A percentile compares a stretch with the other conserved stretches of the same genome.
Conservation (phyloP, 2,329 filamentous ascomycete genomes). For the Scolecobasidium constrictum region DNA sequence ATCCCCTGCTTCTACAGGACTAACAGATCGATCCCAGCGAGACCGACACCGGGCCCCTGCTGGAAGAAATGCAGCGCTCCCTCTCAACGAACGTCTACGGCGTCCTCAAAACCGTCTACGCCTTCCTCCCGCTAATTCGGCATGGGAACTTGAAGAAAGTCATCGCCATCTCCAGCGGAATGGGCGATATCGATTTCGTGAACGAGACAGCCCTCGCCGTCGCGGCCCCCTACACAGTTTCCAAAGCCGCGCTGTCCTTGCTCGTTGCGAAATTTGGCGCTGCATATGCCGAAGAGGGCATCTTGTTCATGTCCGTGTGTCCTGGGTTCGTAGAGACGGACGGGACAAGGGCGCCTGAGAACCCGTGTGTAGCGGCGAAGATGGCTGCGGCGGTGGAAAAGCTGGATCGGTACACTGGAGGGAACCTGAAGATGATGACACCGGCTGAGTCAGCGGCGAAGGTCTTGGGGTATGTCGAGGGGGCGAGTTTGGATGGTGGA, state of each 20-base stretch:
- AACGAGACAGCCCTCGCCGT: slow-evolving; percentile 13
- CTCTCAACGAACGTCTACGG: slow-evolving; percentile 19
- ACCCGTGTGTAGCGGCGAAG: too few species aligned
- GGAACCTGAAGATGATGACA: too few species aligned
- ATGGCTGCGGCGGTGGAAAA: too few species aligned
- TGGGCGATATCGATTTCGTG: slow-evolving; percentile 19
- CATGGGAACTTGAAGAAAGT: slow-evolving; percentile 17
- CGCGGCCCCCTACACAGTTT: slow-evolving; percentile 15
- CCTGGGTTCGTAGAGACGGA: slow-evolving; percentile 19
- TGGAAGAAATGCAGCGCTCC: slow-evolving; percentile 12
- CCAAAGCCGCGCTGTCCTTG: slow-evolving; percentile 18
- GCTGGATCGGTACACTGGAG: too few species aligned
- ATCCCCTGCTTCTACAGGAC: neutral
- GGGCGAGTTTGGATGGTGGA: too few species aligned
- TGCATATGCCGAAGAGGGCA: slow-evolving; percentile 14
- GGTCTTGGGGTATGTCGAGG: too few species aligned
- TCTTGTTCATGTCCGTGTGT: slow-evolving; percentile 17
- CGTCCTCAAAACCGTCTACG: slow-evolving; percentile 15
- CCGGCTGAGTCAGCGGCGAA: too few species aligned
- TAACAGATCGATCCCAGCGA: slow-evolving; percentile 7
- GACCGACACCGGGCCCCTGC: slow-evolving; percentile 12
- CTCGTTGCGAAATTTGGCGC: slow-evolving; percentile 19
- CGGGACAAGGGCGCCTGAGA: slow-evolving; percentile 12
- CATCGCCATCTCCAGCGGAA: slow-evolving; percentile 16
- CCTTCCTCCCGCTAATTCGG: slow-evolving; percentile 19